Base-by-base conservation (phyloP, 2,329 filamentous ascomycete species). In the Coleophoma cylindrospora region DNA sequence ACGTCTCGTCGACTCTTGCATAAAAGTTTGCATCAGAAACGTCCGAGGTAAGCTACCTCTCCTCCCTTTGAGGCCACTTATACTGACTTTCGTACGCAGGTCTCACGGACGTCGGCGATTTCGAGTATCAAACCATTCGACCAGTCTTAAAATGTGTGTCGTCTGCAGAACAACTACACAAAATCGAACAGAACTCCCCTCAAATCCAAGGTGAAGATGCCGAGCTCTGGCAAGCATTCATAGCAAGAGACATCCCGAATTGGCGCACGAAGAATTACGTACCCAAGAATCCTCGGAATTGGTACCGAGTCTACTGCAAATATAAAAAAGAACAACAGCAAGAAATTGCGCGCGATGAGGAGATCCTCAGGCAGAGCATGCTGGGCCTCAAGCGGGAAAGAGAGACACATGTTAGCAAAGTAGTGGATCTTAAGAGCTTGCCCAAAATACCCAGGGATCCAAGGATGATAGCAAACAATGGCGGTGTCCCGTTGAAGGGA, bases 141-240 rank as follows among this genome's bases (percentile, higher is more conserved):
- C 77, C 81, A 1, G 79, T 96, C 38, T 80, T 97, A 33, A 62
- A 79, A 47, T 84, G 83, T 50, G 73, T 97, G 50, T 82, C 87
- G 48, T 86, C 79, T 55, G 84, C 91, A 1, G 70, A 78, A 41
- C 91, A 95, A 65, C 81, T 97, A 33, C 84, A 81, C 61, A 64
- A 76, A 50, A 77, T 96, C 51, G 91, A 96, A 69, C 54, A 77
- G 46, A 83, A 84, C 62, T 91, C 85, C 5, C 88, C 90, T 0
- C 89, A 95, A 56, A 77, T 96, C 47, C 74, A 80, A 53, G 81
- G 82, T 36, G 75, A 87, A 50, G 84, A 84, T 37, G 77, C 73
- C 17, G 86, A 91, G 59, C 73, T 92, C 54, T 96, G 92, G 92
- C 70, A 82, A 40, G 78, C 80, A 27, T 80, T 96, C 61, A 94